Evolutionary conservation across 371 early-diverging fungal genomes (phyloP).

Genomic region (Lichtheimia ramosa): DNA sequence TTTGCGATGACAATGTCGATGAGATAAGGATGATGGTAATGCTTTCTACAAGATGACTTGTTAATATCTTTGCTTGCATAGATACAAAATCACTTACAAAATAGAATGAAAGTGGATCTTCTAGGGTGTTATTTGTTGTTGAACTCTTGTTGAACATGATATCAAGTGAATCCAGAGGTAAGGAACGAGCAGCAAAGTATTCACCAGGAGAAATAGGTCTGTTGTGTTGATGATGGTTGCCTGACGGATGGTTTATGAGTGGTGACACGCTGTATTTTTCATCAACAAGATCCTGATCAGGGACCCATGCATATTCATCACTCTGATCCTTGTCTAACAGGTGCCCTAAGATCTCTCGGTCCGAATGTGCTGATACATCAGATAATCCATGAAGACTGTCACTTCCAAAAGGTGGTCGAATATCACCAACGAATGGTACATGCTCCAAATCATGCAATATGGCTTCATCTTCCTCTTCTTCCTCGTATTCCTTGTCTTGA

Average conservation of each 20-base stretch:
- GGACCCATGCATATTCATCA: conserved; percentile 4
- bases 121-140: neutral
- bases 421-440: conserved; percentile 12
- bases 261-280: conserved; percentile 22
- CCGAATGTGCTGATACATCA: conserved; percentile 23
- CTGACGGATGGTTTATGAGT: conserved; percentile 9
- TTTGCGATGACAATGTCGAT: neutral
- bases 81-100: neutral
- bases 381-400: conserved; percentile 1
- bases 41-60: conserved; percentile 7
- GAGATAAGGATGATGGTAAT: conserved; percentile 9
- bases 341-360: conserved; percentile 20
- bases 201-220: conserved; percentile 28
- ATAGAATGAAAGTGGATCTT: neutral
- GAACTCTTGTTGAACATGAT: conserved; percentile 12
- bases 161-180: conserved; percentile 24
- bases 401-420: conserved; percentile 6
- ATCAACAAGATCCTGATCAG: conserved; percentile 15
- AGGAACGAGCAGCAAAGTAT: conserved; percentile 33
- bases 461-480: neutral
- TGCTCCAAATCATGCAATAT: conserved; percentile 11
- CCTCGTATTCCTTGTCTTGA: neutral
- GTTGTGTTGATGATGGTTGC: neutral
- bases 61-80: neutral
- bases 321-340: conserved; percentile 1